Percentiles rank a stretch among this genome's conserved stretches.
These are phyloP conservation scores for Truncatella angustata DNA, from an alignment of 2,329 filamentous ascomycete species.

Conservation along the genomic window DNA sequence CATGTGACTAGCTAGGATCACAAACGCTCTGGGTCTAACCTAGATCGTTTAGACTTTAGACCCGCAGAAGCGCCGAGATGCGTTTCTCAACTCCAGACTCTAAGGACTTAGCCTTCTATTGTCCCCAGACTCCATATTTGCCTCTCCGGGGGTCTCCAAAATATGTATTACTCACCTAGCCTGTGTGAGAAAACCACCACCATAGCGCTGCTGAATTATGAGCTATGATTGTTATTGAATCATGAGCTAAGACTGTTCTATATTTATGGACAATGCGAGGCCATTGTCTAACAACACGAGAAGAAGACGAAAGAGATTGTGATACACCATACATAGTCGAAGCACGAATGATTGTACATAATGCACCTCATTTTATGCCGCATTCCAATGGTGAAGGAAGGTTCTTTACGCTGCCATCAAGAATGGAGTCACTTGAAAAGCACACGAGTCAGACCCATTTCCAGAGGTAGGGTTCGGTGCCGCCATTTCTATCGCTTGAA, in stretches of 20 bases:
- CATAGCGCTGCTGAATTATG: too few relatives aligned
- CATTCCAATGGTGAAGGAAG: neutral
- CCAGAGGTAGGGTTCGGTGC: neutral
- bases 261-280: too few relatives aligned
- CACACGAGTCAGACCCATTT: neutral
- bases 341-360: too few relatives aligned
- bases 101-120: too few relatives aligned
- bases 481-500: slow-evolving; percentile 9
- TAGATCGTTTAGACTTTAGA: slow-evolving; percentile 5
- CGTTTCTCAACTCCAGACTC: slow-evolving; percentile 3
- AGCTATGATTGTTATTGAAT: too few relatives aligned
- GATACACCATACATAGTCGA: too few relatives aligned
- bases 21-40: neutral
- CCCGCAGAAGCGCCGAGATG: slow-evolving; percentile 6
- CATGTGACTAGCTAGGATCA: neutral
- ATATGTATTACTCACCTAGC: neutral
- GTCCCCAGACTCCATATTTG: slow-evolving; percentile 2
- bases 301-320: too few relatives aligned
- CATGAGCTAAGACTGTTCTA: too few relatives aligned
- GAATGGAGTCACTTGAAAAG: neutral
- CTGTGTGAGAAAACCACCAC: too few relatives aligned
- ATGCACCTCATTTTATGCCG: neutral
- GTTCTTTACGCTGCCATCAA: too few relatives aligned
- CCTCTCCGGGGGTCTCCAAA: neutral
- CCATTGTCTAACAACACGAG: too few relatives aligned